Conservation (phyloP, 2,329 filamentous ascomycete species). For the Botrytis deweyae region DNA sequence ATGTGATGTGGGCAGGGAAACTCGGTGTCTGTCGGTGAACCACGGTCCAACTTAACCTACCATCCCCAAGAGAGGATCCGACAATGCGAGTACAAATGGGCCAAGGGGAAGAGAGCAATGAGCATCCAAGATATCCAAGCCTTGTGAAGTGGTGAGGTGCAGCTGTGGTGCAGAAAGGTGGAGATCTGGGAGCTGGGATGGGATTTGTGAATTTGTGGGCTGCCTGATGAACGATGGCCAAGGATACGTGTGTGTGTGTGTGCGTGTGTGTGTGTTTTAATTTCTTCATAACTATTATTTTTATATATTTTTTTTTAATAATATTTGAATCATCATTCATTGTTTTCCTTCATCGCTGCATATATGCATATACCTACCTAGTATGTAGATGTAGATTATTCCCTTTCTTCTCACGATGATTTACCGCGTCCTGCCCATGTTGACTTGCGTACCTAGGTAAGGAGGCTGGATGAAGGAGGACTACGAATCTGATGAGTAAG, state of each 20-base stretch:
- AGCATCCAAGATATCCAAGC: constrained; percentile 7
- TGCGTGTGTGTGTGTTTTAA: not conserved
- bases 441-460: no score
- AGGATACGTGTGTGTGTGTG: not conserved
- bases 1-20: not conserved
- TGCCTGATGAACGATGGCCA: constrained; percentile 1
- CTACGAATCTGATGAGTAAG: not conserved
- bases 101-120: not conserved
- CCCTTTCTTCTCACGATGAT: not conserved
- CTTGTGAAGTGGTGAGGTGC: constrained; percentile 9
- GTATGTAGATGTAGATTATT: not conserved
- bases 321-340: not conserved
- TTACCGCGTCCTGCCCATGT: no score
- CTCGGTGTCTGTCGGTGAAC: constrained; percentile 12
- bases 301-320: no score
- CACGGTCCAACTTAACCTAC: not conserved
- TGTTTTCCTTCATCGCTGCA: not conserved
- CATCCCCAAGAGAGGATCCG: not conserved
- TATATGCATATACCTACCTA: not conserved
- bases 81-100: not conserved
- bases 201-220: not conserved
- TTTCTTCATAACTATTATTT: not conserved
- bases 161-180: constrained; percentile 20
- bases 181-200: constrained; percentile 17
- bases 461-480: not conserved